phyloP scores from a whole-genome alignment of 148 eudicot genomes.

The Rhododendron simsii region DNA sequence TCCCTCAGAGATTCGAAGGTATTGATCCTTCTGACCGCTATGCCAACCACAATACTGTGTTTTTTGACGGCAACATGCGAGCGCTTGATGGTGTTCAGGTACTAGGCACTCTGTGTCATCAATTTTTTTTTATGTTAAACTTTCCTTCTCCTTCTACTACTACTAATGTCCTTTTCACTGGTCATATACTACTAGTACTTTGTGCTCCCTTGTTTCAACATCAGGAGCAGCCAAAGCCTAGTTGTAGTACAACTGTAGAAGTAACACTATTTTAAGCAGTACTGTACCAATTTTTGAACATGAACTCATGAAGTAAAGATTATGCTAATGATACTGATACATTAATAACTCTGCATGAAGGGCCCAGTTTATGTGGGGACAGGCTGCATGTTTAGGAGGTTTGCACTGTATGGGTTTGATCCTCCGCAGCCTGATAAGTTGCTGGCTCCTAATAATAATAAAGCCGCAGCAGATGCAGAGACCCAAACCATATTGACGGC shows the following conservation, averaged over 20 bases:
- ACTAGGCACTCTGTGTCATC: not conserved
- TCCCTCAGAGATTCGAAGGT: constrained; percentile 95
- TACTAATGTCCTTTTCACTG: not conserved
- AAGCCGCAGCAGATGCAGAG: constrained; percentile 25
- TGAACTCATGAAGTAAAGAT: not conserved
- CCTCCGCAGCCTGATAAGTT: constrained; percentile 59
- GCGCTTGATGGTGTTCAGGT: constrained; percentile 95
- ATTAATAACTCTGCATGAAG: constrained; percentile 18
- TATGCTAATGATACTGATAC: not conserved
- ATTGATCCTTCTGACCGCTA: constrained; percentile 92
- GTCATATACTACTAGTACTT: not conserved
- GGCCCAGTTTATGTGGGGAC: constrained; percentile 98
- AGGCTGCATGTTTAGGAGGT: constrained; percentile 83
- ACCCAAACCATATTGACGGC: constrained; percentile 44
- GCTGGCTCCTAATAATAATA: not conserved
- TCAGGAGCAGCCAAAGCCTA: not conserved
- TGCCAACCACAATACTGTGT: constrained; percentile 92
- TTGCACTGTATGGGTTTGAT: constrained; percentile 88
- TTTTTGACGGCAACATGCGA: constrained; percentile 95
- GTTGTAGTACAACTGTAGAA: not conserved
- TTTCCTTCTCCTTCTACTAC: not conserved
- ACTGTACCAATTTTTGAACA: not conserved
- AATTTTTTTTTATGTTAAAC: not conserved
- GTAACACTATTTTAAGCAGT: not conserved
- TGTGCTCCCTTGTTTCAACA: not conserved